These are phyloP conservation scores for Rhynchosporium agropyri DNA, from an alignment of 2,329 filamentous ascomycete species.

Conservation along the genomic window DNA sequence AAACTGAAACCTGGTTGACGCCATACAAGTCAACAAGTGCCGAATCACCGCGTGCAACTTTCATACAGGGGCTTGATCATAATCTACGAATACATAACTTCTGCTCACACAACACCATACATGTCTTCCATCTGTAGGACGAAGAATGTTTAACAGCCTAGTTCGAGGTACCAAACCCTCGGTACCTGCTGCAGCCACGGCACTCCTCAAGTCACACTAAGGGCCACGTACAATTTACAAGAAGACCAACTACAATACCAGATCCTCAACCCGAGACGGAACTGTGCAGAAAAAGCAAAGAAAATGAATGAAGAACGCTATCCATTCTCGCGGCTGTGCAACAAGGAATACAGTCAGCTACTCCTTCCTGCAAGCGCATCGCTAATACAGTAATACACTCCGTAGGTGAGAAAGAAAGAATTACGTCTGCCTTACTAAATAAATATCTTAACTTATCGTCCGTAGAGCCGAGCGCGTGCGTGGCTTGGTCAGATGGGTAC, in stretches of 20 bases:
- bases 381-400: neutral
- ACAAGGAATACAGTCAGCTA: conserved; percentile 12
- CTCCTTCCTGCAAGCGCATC: neutral
- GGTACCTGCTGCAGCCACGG: neutral
- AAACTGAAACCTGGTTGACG: too few relatives aligned
- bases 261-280: neutral
- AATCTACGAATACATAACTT: too few relatives aligned
- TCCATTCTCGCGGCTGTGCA: conserved; percentile 10
- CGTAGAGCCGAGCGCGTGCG: conserved; percentile 14
- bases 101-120: too few relatives aligned
- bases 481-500: conserved; percentile 31
- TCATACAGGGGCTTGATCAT: too few relatives aligned
- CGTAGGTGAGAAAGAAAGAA: neutral
- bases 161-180: conserved; percentile 5
- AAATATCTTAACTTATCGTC: too few relatives aligned
- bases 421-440: neutral
- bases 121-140: neutral
- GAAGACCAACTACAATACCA: conserved; percentile 2
- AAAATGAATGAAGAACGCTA: neutral
- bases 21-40: too few relatives aligned
- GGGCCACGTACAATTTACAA: too few relatives aligned
- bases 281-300: neutral
- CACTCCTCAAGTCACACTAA: too few relatives aligned
- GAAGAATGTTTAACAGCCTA: neutral
- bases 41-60: too few relatives aligned